Conservation (phyloP, 352 stramenopile genomes). For the Phytophthora pluvialis region DNA sequence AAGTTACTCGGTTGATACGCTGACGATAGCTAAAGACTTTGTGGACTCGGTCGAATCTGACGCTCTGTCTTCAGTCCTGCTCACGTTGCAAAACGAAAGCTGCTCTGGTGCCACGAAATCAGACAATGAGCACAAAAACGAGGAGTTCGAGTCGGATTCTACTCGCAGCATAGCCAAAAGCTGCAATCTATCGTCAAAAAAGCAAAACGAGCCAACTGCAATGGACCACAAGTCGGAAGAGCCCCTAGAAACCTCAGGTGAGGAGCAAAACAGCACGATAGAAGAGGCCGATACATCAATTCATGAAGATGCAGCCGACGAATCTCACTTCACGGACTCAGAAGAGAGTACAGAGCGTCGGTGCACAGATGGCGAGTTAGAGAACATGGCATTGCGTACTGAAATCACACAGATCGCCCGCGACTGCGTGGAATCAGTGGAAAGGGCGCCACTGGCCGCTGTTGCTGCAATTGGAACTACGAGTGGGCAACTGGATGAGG, state of each 20-base stretch:
- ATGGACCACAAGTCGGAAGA: background rate
- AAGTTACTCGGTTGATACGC: background rate
- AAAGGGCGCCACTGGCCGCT: slow-evolving; percentile 4
- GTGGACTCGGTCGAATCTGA: slow-evolving; percentile 12
- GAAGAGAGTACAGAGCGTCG: background rate
- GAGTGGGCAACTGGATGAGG: background rate
- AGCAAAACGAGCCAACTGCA: slow-evolving; percentile 16
- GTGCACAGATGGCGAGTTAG: background rate
- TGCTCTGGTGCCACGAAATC: background rate
- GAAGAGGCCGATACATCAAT: background rate
- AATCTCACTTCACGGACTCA: background rate
- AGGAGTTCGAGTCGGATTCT: slow-evolving; percentile 16
- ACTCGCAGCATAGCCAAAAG: slow-evolving; percentile 16
- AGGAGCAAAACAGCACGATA: background rate
- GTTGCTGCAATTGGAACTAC: background rate
- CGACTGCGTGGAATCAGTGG: slow-evolving; percentile 6
- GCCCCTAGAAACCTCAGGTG: background rate
- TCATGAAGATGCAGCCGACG: background rate
- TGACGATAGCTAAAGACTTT: slow-evolving; percentile 17
- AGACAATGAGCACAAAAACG: slow-evolving; percentile 8
- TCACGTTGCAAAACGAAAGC: slow-evolving; percentile 4
- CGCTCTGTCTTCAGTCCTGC: slow-evolving; percentile 16
- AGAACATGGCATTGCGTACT: background rate
- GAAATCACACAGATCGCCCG: slow-evolving; percentile 2
- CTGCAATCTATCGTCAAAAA: slow-evolving; percentile 8